A percentile compares a stretch with the other conserved stretches of the same genome.
Evolutionary conservation across 192 early-diverging fungal genomes (phyloP).

Genomic region (Radiomyces spectabilis): DNA sequence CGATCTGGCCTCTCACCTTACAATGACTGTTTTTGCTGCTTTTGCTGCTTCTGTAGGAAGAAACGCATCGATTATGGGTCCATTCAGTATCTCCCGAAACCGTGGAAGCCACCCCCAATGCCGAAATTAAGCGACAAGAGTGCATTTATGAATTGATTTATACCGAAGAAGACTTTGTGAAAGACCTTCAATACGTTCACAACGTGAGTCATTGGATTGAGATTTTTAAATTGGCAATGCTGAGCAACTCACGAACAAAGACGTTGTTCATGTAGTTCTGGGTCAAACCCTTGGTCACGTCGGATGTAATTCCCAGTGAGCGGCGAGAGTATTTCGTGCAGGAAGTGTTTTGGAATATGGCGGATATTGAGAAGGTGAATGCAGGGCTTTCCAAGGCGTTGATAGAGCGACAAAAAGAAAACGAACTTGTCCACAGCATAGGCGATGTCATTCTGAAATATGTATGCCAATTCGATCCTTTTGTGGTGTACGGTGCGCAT

Average conservation of each 20-base stretch:
- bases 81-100: slow-evolving; percentile 78
- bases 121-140: slow-evolving; percentile 88
- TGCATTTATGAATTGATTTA: slow-evolving; percentile 89
- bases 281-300: slow-evolving; percentile 56
- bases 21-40: slow-evolving; percentile 1
- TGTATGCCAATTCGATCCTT: slow-evolving; percentile 66
- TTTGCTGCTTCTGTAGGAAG: slow-evolving; percentile 29
- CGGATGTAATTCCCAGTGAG: slow-evolving; percentile 58
- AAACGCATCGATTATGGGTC: slow-evolving; percentile 69
- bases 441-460: slow-evolving; percentile 80
- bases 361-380: slow-evolving; percentile 57
- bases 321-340: slow-evolving; percentile 69
- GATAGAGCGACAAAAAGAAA: slow-evolving; percentile 53
- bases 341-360: slow-evolving; percentile 72
- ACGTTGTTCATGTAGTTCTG: slow-evolving; percentile 36
- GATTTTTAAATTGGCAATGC: no score
- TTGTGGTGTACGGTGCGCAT: slow-evolving; percentile 81
- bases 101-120: slow-evolving; percentile 57
- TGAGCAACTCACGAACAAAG: no score
- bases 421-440: slow-evolving; percentile 64
- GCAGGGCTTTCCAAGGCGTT: slow-evolving; percentile 50
- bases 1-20: slow-evolving; percentile 6
- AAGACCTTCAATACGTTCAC: slow-evolving; percentile 72
- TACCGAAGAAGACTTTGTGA: slow-evolving; percentile 86
- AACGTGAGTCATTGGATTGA: slow-evolving; percentile 54